Evolutionary conservation across 139 green algal genomes (phyloP), one percentile per base, ranked within the genome.

Genomic region (Marvania coccoides): DNA sequence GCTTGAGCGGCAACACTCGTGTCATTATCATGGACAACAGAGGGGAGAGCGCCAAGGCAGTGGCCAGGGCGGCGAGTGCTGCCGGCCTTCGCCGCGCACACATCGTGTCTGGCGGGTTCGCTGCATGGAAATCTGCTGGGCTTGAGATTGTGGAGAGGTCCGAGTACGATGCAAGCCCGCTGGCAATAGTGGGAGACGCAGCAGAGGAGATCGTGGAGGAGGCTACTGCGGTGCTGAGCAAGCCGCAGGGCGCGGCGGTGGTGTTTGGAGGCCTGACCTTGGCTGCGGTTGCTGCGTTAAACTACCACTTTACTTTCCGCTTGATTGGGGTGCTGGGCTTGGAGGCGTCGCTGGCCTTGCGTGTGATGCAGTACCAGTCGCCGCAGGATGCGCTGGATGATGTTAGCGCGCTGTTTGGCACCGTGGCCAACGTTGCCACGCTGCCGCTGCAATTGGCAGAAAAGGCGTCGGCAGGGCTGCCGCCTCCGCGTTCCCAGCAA

Each of bases 281-380:
- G 24, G 34, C 38, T 5, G 46, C 14, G 30, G 61, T 60, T 30
- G 34, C 79, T 12, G 47, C 48, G 12, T n/a, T 59, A 51, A 80
- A 84, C 69, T 71, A 62, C 36, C 77, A 84, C 69, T 51, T 58
- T 12, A 58, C 73, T 6, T 60, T 84, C 24, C 45, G 73, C 48
- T 83, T 69, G 29, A n/a, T 84, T 6, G 77, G 77, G 12, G 75
- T 84, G 46, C 47, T 83, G 57, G 72, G 78, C 33, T 29, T 83
- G n/a, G 66, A 81, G 48, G 38, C 70, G 29, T 74, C 70, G 1
- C 29, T 78, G 4, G 45, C 55, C 15, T 24, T 23, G 28, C 53
- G 63, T 13, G 40, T 39, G 4, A 34, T 67, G 24, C 35, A 46
- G 29, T 84, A 84, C 40, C 24, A 61, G 42, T 72, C 36, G 47